Percentiles rank a stretch among this genome's conserved stretches.
These are phyloP conservation scores for Dalbergia cochinchinensis DNA, from an alignment of 306 rosid species.

Conservation along the genomic window DNA sequence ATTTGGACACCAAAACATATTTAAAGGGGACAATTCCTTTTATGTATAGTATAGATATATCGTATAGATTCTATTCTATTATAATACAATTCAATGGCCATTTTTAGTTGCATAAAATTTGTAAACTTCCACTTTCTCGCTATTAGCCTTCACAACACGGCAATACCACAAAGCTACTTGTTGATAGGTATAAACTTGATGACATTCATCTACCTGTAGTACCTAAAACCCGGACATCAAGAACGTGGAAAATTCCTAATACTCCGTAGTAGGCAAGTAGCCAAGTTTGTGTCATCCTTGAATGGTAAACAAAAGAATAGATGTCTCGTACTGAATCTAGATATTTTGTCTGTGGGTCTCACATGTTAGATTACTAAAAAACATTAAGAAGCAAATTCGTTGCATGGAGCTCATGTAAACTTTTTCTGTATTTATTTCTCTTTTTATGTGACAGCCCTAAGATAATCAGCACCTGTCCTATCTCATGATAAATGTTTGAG, in stretches of 20 bases:
- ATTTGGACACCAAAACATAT: too few species aligned
- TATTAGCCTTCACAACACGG: not conserved
- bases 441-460: not conserved
- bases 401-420: not conserved
- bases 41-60: too few species aligned
- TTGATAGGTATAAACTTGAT: conserved; percentile 12
- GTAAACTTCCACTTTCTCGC: not conserved
- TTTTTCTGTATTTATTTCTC: not conserved
- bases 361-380: conserved; percentile 1
- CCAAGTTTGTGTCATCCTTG: conserved; percentile 25
- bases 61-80: too few species aligned
- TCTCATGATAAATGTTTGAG: not conserved
- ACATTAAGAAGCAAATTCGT: not conserved
- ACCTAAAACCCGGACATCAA: conserved; percentile 30
- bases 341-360: not conserved
- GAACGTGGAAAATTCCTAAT: conserved; percentile 12
- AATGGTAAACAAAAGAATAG: not conserved
- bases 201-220: not conserved
- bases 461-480: too few species aligned
- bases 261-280: not conserved
- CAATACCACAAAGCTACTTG: not conserved
- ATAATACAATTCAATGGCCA: not conserved
- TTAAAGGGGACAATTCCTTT: too few species aligned
- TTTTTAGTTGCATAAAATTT: not conserved
- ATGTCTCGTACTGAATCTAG: conserved; percentile 8